A percentile compares a stretch with the other conserved stretches of the same genome.
These are phyloP conservation scores for Phytopythium aichiense DNA, from an alignment of 352 stramenopile species.

Conservation along the genomic window DNA sequence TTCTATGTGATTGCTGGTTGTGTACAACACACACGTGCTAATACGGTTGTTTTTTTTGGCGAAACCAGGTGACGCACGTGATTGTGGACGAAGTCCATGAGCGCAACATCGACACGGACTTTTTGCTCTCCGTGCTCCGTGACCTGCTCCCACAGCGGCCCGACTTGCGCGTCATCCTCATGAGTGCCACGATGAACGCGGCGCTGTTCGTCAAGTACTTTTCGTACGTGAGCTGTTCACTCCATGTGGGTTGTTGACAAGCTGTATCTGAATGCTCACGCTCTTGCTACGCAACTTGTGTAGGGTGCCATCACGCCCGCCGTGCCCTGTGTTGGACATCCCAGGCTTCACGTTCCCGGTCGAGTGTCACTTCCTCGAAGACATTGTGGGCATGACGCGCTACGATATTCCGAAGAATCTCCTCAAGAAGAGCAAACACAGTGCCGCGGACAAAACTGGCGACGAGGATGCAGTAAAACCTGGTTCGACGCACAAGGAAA, in stretches of 20 bases:
- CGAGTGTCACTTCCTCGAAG: constrained; percentile 71
- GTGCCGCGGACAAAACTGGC: constrained; percentile 15
- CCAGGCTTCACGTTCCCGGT: constrained; percentile 85
- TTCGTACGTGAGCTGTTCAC: constrained; percentile 27
- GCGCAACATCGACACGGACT: constrained; percentile 95
- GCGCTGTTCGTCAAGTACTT: constrained; percentile 88
- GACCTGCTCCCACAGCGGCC: constrained; percentile 67
- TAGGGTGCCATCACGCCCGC: constrained; percentile 12
- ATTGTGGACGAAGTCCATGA: constrained; percentile 99
- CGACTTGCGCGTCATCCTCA: constrained; percentile 91
- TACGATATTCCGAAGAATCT: constrained; percentile 67
- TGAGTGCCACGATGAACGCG: constrained; percentile 96
- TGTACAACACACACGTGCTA: not conserved
- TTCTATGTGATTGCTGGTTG: not conserved
- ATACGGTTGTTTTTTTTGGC: not conserved
- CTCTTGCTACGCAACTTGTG: not conserved
- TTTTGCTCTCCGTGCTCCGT: constrained; percentile 92
- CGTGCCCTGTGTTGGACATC: constrained; percentile 79
- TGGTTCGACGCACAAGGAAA: constrained; percentile 27
- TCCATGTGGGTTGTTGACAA: not conserved
- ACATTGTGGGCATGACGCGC: constrained; percentile 52
- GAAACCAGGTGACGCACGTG: constrained; percentile 89
- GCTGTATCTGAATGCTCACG: too few species aligned
- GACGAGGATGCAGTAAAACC: constrained; percentile 16
- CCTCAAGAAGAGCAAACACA: constrained; percentile 47